A percentile compares a stretch with the other conserved stretches of the same genome.
Conservation (phyloP, 1,139 yeast species). For the Chernovozyma sophiae-reginae region DNA sequence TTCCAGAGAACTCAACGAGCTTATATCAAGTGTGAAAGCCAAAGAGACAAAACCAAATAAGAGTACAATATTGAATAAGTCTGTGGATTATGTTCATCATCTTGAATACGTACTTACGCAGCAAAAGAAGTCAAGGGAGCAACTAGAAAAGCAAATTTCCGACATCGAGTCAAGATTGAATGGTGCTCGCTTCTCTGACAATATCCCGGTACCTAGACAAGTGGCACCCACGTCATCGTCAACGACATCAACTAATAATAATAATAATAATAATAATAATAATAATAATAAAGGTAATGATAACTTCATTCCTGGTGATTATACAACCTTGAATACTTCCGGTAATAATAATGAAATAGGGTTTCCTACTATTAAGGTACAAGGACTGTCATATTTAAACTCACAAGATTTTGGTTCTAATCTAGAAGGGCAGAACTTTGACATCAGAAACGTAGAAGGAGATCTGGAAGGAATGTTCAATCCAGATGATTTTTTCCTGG, state of each 20-base stretch:
- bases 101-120: slow-evolving; percentile 40
- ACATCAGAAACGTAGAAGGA: not conserved
- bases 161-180: slow-evolving; percentile 1
- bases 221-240: no score
- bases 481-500: slow-evolving; percentile 16
- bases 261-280: not conserved
- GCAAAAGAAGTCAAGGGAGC: slow-evolving; percentile 27
- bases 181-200: no score
- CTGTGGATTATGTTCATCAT: slow-evolving; percentile 66
- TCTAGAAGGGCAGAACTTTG: not conserved
- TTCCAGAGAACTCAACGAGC: slow-evolving; percentile 33
- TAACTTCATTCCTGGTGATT: not conserved
- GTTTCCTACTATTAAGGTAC: not conserved
- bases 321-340: not conserved
- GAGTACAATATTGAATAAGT: slow-evolving; percentile 59
- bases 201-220: no score
- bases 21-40: slow-evolving; percentile 38
- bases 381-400: not conserved
- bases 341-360: not conserved
- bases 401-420: not conserved
- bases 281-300: not conserved
- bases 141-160: slow-evolving; percentile 15
- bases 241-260: not conserved
- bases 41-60: slow-evolving; percentile 73
- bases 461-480: slow-evolving; percentile 8